Evolutionary conservation across 768 basidiomycete genomes (phyloP), one percentile per base, ranked within the genome.

Genomic region (Amanita polypyramis): DNA sequence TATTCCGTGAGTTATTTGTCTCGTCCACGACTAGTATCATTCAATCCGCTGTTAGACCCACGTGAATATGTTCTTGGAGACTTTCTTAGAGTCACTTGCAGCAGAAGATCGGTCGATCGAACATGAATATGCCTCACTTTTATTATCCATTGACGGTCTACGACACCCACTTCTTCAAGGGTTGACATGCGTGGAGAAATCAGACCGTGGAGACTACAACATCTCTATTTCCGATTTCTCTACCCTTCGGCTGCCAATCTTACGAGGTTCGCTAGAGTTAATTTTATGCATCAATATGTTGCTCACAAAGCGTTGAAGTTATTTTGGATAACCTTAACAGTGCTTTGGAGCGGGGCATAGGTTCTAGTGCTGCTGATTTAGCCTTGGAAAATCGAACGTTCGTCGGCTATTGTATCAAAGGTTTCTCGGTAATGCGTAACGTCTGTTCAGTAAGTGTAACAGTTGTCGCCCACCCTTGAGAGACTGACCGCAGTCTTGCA

Each of bases 131-230:
- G 59, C 75, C 8, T 65, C 74, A 2, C 56, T 73, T 21, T 55
- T 89, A n/a, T 63, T 87, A 29, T 71, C 75, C 7, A 65, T 80
- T n/a, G 80, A 79, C 48, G 68, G 70, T 32, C 58, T 75, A 8
- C 71, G 65, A 8, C 80, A 87, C 59, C 70, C 75, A 3, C 58
- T 80, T 5, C 57, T 82, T 33, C 61, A 53, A 14, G 64, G 57
- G 14, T 53, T 69, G n/a, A 59, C 33, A 53, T 58, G 2, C 55
- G 52, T 48, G 44, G 55, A 17, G 52, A 56, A n/a, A 49, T 53
- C 0, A 43, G 51, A 40, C 45, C 50, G 45, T 47, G 56, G 53
- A 55, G 57, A 58, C 57, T 66, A 47, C 54, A 60, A 56, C 36
- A 53, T 75, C 36, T 60, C 59, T 7, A 48, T 50, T 19, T 55